Conservation (phyloP, 306 rosid genomes). For the Fragaria ananassa region DNA sequence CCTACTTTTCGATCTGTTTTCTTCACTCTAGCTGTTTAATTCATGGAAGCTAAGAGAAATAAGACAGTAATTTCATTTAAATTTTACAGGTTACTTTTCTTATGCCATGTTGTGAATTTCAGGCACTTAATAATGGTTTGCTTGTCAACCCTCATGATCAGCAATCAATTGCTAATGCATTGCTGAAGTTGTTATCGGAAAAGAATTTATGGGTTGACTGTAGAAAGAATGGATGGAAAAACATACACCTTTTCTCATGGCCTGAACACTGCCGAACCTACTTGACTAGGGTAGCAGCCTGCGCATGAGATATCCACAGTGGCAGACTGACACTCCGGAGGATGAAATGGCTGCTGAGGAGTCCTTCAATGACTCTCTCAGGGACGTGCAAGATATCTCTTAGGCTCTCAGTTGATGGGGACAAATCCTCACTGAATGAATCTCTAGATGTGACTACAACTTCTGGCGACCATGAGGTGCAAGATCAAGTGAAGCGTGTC, state of each 20-base stretch:
- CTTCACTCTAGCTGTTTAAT: background rate
- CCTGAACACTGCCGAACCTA: conserved; percentile 74
- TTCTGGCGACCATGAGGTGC: conserved; percentile 33
- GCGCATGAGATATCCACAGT: conserved; percentile 73
- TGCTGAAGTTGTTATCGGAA: conserved; percentile 62
- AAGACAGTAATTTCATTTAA: background rate
- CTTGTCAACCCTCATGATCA: conserved; percentile 76
- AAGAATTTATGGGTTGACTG: conserved; percentile 64
- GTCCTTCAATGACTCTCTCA: conserved; percentile 55
- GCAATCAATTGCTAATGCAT: conserved; percentile 55
- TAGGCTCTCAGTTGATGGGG: conserved; percentile 68
- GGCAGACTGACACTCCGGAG: conserved; percentile 64
- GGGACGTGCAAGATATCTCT: conserved; percentile 67
- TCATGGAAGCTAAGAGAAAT: conserved; percentile 7
- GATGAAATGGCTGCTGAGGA: conserved; percentile 49
- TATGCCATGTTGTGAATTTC: conserved; percentile 12
- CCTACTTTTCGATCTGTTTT: background rate
- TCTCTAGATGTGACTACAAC: conserved; percentile 33
- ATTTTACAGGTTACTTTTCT: conserved; percentile 18
- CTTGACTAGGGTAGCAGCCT: conserved; percentile 63
- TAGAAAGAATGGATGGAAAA: conserved; percentile 60
- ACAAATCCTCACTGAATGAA: conserved; percentile 38
- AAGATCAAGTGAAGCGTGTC: no score
- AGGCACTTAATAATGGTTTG: conserved; percentile 64
- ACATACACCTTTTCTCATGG: conserved; percentile 73